These are phyloP conservation scores for Claviceps sp. DNA, from an alignment of 2,329 filamentous ascomycete genomes.

Conservation along the genomic window DNA sequence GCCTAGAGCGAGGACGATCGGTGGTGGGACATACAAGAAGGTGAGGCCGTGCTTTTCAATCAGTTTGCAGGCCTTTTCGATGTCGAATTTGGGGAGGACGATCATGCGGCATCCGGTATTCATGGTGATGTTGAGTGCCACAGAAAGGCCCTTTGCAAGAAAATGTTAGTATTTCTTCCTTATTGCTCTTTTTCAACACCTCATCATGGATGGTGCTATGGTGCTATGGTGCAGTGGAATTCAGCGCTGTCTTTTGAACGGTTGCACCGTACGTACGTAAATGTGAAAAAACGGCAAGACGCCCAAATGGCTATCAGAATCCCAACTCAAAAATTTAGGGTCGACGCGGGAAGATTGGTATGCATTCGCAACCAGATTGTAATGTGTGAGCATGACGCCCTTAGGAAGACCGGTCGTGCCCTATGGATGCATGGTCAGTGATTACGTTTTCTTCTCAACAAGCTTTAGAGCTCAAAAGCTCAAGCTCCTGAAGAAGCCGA, in stretches of 20 bases:
- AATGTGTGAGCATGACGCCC: slow-evolving; percentile 75
- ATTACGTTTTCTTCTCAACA: not conserved
- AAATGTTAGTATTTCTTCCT: not conserved
- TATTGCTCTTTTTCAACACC: no score
- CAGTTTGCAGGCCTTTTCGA: slow-evolving; percentile 63
- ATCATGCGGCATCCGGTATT: slow-evolving; percentile 58
- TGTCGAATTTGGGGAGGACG: slow-evolving; percentile 61
- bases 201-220: not conserved
- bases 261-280: slow-evolving; percentile 42
- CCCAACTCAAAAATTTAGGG: slow-evolving; percentile 38
- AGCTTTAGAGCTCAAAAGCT: not conserved
- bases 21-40: slow-evolving; percentile 71
- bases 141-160: slow-evolving; percentile 16
- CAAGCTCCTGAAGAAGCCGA: no score
- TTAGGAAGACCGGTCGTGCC: slow-evolving; percentile 88
- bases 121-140: slow-evolving; percentile 17
- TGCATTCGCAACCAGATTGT: slow-evolving; percentile 68
- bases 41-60: slow-evolving; percentile 66
- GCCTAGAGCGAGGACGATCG: slow-evolving; percentile 65
- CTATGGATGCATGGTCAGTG: slow-evolving; percentile 7
- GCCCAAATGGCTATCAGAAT: slow-evolving; percentile 60
- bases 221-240: no score
- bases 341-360: slow-evolving; percentile 43
- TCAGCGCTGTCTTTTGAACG: no score
- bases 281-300: slow-evolving; percentile 88